Percentiles rank a stretch among this genome's conserved stretches.
Evolutionary conservation across 2,329 filamentous ascomycete genomes (phyloP).

Genomic region (Epichloe sibirici): DNA sequence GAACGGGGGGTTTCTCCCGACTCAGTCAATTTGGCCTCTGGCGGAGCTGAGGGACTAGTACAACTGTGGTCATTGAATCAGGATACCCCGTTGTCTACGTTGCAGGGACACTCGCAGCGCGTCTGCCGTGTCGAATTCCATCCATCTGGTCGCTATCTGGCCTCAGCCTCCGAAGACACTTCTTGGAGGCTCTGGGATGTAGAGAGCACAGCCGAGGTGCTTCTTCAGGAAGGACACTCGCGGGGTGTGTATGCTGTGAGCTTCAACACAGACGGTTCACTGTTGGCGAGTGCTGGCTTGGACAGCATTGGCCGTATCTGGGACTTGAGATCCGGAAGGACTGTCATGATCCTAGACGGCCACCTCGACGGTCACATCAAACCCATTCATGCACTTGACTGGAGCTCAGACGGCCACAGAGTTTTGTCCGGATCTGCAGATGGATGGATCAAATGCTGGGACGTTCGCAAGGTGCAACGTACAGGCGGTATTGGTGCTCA

Average conservation of each 20-base stretch:
- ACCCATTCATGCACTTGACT: slow-evolving; percentile 86
- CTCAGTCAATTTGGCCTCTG: slow-evolving; percentile 75
- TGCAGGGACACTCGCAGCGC: slow-evolving; percentile 73
- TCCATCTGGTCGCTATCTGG: slow-evolving; percentile 77
- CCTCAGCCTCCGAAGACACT: slow-evolving; percentile 89
- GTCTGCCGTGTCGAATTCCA: slow-evolving; percentile 93
- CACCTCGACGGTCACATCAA: slow-evolving; percentile 73
- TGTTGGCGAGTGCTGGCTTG: slow-evolving; percentile 82
- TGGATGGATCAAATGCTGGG: slow-evolving; percentile 97
- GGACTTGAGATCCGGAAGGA: slow-evolving; percentile 85
- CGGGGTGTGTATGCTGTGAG: slow-evolving; percentile 82
- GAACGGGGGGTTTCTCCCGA: slow-evolving; percentile 58
- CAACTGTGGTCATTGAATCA: slow-evolving; percentile 83
- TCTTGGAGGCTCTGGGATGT: slow-evolving; percentile 97
- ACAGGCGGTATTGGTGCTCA: slow-evolving; percentile 84
- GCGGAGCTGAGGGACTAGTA: slow-evolving; percentile 76
- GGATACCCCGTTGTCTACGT: slow-evolving; percentile 71
- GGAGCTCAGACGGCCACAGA: slow-evolving; percentile 84
- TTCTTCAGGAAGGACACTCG: slow-evolving; percentile 89
- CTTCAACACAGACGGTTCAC: slow-evolving; percentile 84
- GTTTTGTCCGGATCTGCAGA: slow-evolving; percentile 87
- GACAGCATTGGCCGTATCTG: slow-evolving; percentile 93
- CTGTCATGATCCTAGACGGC: slow-evolving; percentile 89
- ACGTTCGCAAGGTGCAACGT: slow-evolving; percentile 76
- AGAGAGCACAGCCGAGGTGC: slow-evolving; percentile 67